These are phyloP conservation scores for Spathaspora hagerdaliae DNA, from an alignment of 805 yeast genomes.

Conservation along the genomic window DNA sequence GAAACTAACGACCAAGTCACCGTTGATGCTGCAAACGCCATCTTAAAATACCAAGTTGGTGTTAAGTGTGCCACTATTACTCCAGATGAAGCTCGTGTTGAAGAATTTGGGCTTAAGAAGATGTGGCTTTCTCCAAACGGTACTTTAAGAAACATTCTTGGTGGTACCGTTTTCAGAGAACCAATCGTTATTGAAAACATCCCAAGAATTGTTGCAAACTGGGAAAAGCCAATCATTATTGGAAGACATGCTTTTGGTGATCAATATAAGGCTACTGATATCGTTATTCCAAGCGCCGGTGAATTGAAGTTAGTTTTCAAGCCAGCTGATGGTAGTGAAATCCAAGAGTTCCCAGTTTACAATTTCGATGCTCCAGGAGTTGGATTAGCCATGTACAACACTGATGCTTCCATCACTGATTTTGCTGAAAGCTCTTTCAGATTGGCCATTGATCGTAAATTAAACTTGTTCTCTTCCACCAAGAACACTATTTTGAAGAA, in stretches of 20 bases:
- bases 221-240: conserved; percentile 94
- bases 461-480: conserved; percentile 84
- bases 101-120: conserved; percentile 84
- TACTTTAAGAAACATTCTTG: conserved; percentile 89
- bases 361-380: conserved; percentile 73
- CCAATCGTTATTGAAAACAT: conserved; percentile 87
- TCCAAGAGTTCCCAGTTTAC: conserved; percentile 57
- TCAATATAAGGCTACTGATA: conserved; percentile 91
- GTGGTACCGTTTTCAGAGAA: conserved; percentile 96
- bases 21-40: conserved; percentile 84
- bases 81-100: conserved; percentile 94
- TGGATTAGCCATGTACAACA: conserved; percentile 92
- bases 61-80: conserved; percentile 98
- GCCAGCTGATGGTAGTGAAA: conserved; percentile 60
- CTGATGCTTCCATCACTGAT: conserved; percentile 83
- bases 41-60: conserved; percentile 83
- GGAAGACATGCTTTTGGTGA: conserved; percentile 98
- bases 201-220: conserved; percentile 84
- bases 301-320: conserved; percentile 71
- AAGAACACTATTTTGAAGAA: conserved; percentile 92
- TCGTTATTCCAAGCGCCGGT: conserved; percentile 77
- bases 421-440: conserved; percentile 93
- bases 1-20: conserved; percentile 86
- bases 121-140: conserved; percentile 99
- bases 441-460: conserved; percentile 71